These are phyloP conservation scores for Rutstroemia sydowiana DNA, from an alignment of 2,329 filamentous ascomycete genomes.

Conservation along the genomic window DNA sequence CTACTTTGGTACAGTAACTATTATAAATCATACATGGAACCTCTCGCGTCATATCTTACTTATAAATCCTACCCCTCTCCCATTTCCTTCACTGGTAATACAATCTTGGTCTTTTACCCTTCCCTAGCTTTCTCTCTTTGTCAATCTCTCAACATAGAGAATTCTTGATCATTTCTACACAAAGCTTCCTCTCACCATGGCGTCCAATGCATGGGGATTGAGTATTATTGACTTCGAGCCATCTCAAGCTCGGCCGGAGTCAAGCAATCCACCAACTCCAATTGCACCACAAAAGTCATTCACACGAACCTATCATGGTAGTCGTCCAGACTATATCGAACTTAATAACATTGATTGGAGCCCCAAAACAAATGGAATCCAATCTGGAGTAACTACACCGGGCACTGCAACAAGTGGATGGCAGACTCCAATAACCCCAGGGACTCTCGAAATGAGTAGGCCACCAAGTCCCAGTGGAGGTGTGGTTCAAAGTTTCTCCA, in stretches of 20 bases:
- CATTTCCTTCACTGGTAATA: no score
- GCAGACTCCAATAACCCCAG: conserved; percentile 19
- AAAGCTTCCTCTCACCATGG: conserved; percentile 15
- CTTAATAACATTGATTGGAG: conserved; percentile 19
- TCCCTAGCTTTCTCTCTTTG: background rate
- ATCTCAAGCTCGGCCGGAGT: conserved; percentile 7
- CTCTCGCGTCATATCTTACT: no score
- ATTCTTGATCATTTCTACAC: no score
- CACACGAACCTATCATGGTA: conserved; percentile 25
- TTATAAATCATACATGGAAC: no score
- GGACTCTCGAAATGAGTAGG: conserved; percentile 43
- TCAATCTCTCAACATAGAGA: background rate
- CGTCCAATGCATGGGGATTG: conserved; percentile 20
- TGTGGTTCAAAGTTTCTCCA: conserved; percentile 48
- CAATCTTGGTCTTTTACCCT: no score
- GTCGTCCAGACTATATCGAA: conserved; percentile 21
- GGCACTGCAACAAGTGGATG: conserved; percentile 6
- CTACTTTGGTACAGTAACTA: no score
- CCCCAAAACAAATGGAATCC: conserved; percentile 15
- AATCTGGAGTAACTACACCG: conserved; percentile 18
- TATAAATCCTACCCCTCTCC: no score
- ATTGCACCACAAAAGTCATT: conserved; percentile 25
- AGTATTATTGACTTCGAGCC: conserved; percentile 24
- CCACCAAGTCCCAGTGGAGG: conserved; percentile 42
- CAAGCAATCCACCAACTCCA: conserved; percentile 12